These are phyloP conservation scores for Magnolia changhungtana DNA, from an alignment of 164 flowering plant species.

Conservation along the genomic window DNA sequence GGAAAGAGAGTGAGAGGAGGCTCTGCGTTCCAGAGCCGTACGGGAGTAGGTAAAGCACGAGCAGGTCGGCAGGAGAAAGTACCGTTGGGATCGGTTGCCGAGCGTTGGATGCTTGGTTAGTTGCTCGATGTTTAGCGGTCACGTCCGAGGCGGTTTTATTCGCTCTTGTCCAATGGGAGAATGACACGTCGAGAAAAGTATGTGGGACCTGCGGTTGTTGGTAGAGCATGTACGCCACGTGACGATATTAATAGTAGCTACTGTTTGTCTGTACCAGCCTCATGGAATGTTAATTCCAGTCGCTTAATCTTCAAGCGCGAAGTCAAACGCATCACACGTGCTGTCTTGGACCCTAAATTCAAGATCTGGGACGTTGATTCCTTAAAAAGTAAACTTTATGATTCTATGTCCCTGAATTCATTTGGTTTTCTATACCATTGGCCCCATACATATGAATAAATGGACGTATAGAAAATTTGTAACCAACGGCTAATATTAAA, in stretches of 20 bases:
- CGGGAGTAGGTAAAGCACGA: neutral
- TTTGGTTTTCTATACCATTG: too few relatives aligned
- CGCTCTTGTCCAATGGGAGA: neutral
- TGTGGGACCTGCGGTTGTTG: neutral
- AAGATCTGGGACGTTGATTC: too few relatives aligned
- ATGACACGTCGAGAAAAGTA: neutral
- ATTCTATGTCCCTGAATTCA: too few relatives aligned
- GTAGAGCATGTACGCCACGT: neutral
- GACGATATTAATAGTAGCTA: neutral
- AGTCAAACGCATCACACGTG: too few relatives aligned
- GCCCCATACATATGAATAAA: too few relatives aligned
- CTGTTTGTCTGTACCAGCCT: neutral
- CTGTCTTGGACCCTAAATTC: too few relatives aligned
- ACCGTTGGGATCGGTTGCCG: neutral
- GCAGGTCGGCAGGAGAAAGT: neutral
- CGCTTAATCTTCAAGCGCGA: too few relatives aligned
- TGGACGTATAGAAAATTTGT: too few relatives aligned
- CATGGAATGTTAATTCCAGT: too few relatives aligned
- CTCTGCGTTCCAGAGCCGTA: conserved; percentile 1
- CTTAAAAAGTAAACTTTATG: too few relatives aligned
- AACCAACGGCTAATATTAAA: too few relatives aligned
- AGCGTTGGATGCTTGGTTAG: neutral
- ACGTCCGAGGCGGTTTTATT: conserved; percentile 11
- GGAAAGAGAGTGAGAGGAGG: neutral
- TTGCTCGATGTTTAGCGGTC: neutral